phyloP scores from a whole-genome alignment of 2,329 filamentous ascomycete genomes.

The Rutstroemia sp. region DNA sequence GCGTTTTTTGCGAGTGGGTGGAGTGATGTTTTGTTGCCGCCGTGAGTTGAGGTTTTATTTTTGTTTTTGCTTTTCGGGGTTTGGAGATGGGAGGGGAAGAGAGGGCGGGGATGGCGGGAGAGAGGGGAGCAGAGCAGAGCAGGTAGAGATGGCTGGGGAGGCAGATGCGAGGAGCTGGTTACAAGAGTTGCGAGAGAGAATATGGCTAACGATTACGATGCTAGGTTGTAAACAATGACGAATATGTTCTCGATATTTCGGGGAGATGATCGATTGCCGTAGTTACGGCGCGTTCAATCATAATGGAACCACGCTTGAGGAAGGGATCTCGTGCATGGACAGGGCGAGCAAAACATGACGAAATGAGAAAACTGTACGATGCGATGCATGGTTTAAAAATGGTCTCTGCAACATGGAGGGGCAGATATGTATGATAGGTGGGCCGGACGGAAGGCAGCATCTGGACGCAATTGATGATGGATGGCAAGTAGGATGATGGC shows the following conservation, averaged over 20 bases:
- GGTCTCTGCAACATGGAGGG: background rate
- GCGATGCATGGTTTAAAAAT: no score
- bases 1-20: conserved; percentile 61
- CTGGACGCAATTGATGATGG: background rate
- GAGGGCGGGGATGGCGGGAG: background rate
- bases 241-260: no score
- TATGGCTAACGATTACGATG: no score
- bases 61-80: background rate
- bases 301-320: no score
- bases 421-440: conserved; percentile 1
- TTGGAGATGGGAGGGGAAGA: background rate
- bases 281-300: no score
- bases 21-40: conserved; percentile 60
- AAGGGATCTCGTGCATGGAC: no score
- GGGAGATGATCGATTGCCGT: no score
- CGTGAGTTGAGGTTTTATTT: conserved; percentile 36
- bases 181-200: no score
- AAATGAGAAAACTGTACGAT: no score
- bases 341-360: no score
- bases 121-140: background rate
- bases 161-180: background rate
- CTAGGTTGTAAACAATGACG: no score
- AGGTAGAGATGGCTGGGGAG: background rate
- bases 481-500: background rate
- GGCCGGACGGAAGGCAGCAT: no score